Percentiles rank a stretch among this genome's conserved stretches.
phyloP scores from a whole-genome alignment of 441 rosid genomes.

The Kokia cookei region DNA sequence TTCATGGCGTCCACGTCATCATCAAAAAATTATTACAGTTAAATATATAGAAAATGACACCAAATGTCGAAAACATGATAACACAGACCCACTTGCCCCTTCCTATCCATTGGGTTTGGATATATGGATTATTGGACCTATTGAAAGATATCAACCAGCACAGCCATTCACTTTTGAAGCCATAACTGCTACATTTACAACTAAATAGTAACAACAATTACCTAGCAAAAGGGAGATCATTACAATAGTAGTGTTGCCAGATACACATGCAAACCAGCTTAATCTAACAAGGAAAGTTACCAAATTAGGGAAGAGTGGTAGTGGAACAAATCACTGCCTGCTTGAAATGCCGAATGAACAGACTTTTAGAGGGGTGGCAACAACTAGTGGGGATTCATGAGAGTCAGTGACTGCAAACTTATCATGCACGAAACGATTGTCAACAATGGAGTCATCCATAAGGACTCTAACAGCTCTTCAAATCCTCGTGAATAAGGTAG shows the following conservation, averaged over 20 bases:
- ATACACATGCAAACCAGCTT: too few species aligned
- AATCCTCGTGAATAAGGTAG: slow-evolving; percentile 78
- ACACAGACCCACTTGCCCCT: slow-evolving; percentile 26
- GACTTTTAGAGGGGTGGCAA: slow-evolving; percentile 89
- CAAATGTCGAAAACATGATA: slow-evolving; percentile 17
- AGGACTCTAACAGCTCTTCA: slow-evolving; percentile 95
- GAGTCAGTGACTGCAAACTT: slow-evolving; percentile 84
- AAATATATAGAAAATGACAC: not conserved
- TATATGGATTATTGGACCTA: not conserved
- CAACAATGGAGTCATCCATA: slow-evolving; percentile 86
- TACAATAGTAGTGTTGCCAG: too few species aligned
- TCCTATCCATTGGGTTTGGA: not conserved
- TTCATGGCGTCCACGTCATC: slow-evolving; percentile 20
- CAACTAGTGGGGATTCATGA: slow-evolving; percentile 93
- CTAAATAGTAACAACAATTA: too few species aligned
- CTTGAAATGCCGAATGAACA: slow-evolving; percentile 95
- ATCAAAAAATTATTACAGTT: not conserved
- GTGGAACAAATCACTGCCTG: slow-evolving; percentile 33
- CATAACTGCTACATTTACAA: too few species aligned
- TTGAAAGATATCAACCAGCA: not conserved
- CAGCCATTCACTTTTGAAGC: too few species aligned
- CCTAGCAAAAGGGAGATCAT: too few species aligned
- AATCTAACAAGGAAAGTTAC: not conserved
- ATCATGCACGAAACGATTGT: slow-evolving; percentile 97
- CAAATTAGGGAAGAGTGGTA: slow-evolving; percentile 1